Base-by-base conservation (phyloP, 306 rosid species). In the Dicorynia guianensis region DNA sequence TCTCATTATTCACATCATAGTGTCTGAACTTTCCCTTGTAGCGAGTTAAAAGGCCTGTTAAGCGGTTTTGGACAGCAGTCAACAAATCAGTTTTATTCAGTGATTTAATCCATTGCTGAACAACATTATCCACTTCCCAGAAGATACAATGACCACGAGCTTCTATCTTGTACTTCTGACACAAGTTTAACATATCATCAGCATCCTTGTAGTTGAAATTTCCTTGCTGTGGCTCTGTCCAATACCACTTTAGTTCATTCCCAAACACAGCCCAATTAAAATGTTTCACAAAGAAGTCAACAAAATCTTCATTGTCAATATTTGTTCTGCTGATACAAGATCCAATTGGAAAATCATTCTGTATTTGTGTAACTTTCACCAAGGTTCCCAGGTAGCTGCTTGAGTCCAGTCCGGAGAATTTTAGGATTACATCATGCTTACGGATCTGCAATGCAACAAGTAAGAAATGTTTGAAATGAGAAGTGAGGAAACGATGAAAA, bases 231-330 rank as follows among this genome's bases (percentile, higher is more conserved):
- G 96, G 71, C 67, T 96, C 99, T 2, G 98, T 96, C 99, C 93
- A 96, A 64, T 86, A 86, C 99, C 97, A 96, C 82, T 96, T 96
- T 83, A 96, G 74, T 81, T 92, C 99, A 69, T 96, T 96, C 19
- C 97, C 99, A 72, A 96, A 96, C 63, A 87, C 97, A 13, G 96
- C 96, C 99, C 99, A 96, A 83, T 92, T 95, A 79, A 95, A 92
- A 77, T 92, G 86, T 71, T 89, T 87, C 74, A 80, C 69, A 10
- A 92, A 89, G 78, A 96, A 96, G 68, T 81, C 69, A 7, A 89
- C 87, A 78, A 90, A 92, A 80, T 96, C 99, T 83, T 96, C 97
- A 6, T 92, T 90, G 87, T 96, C 97, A 18, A 92, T 89, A 81
- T 96, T 87, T 68, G 91, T 82, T 79, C 99, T 85, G 68, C 55